Percentiles rank a stretch among this genome's conserved stretches.
phyloP scores from a whole-genome alignment of 202 grass and related monocot genomes.

The Panicum hallii region DNA sequence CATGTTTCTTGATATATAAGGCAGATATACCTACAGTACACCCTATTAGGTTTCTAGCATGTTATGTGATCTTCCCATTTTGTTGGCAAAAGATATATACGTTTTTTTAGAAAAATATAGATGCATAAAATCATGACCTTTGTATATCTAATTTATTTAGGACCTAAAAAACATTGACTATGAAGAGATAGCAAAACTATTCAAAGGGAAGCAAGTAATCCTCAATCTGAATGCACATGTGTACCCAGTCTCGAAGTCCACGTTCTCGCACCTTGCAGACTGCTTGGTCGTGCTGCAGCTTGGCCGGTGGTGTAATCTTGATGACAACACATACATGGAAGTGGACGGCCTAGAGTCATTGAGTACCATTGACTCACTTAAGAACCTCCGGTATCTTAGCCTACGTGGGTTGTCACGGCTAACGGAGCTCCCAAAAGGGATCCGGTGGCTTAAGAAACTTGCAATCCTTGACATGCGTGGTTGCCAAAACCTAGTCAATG shows the following conservation, averaged over 20 bases:
- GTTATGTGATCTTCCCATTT: neutral
- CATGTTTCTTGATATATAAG: neutral
- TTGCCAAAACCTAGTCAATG: constrained; percentile 56
- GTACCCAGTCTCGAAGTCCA: neutral
- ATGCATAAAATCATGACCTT: neutral
- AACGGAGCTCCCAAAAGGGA: constrained; percentile 35
- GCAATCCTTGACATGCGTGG: constrained; percentile 55
- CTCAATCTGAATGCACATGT: constrained; percentile 45
- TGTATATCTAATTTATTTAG: neutral
- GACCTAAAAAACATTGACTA: neutral
- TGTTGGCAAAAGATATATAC: neutral
- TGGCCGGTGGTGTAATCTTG: constrained; percentile 45
- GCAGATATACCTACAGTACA: neutral
- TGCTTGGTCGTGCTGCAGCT: constrained; percentile 48
- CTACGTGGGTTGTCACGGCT: constrained; percentile 58
- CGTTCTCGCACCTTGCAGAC: neutral
- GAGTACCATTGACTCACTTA: constrained; percentile 5
- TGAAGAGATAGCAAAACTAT: neutral
- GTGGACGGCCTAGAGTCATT: constrained; percentile 8
- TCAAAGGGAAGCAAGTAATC: neutral
- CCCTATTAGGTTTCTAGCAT: neutral
- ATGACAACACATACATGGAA: constrained; percentile 46
- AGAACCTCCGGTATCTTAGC: constrained; percentile 54
- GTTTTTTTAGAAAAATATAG: neutral
- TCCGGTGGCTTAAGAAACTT: constrained; percentile 16